These are phyloP conservation scores for Dioscorea zingiberensis DNA, from an alignment of 106 monocot genomes.

Conservation along the genomic window DNA sequence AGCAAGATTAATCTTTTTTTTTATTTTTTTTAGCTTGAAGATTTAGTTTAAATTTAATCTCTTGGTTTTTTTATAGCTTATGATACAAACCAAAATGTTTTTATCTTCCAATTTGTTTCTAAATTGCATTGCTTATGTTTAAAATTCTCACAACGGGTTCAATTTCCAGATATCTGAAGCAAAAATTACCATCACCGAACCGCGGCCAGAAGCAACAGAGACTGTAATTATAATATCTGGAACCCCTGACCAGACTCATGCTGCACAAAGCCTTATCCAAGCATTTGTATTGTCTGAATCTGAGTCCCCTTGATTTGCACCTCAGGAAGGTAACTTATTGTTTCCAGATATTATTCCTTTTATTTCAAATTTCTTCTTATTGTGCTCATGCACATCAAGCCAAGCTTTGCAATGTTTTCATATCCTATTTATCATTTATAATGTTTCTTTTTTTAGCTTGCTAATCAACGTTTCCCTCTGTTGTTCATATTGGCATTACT, in stretches of 20 bases:
- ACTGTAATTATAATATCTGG: constrained; percentile 83
- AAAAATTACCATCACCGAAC: constrained; percentile 81
- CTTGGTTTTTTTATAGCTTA: no score
- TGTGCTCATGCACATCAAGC: no score
- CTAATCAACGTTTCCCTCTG: not conserved
- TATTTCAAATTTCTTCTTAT: not conserved
- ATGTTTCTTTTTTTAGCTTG: not conserved
- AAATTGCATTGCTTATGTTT: not conserved
- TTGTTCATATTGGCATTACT: not conserved
- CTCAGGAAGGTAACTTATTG: not conserved
- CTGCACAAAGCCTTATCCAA: constrained; percentile 93
- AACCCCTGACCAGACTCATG: constrained; percentile 91
- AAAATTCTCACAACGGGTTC: not conserved
- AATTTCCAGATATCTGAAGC: constrained; percentile 84
- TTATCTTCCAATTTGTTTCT: constrained; percentile 1
- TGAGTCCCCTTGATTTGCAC: constrained; percentile 25
- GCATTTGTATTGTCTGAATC: constrained; percentile 87
- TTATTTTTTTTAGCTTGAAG: no score
- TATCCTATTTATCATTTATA: not conserved
- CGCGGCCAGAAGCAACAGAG: constrained; percentile 73
- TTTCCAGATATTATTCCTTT: not conserved
- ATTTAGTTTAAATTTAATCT: no score
- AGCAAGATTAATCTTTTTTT: no score
- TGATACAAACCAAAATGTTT: not conserved
- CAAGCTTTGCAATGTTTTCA: not conserved